Conservation (phyloP, 2,329 filamentous ascomycete species). For the Nannizziopsis barbatae region DNA sequence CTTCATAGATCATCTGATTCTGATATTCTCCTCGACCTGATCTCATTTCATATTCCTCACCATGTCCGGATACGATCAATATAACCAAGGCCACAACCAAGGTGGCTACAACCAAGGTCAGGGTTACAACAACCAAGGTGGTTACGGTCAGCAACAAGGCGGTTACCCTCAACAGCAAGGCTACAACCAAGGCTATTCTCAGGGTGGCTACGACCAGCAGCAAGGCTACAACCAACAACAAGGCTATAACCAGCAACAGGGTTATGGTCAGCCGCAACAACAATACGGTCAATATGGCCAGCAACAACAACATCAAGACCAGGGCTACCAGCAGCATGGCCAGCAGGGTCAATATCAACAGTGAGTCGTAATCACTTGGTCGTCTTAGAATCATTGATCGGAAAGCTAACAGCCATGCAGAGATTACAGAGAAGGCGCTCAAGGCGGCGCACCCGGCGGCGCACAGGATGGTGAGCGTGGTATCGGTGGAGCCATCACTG, state of each 20-base stretch:
- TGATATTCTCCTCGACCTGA: too few relatives aligned
- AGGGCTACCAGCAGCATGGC: neutral
- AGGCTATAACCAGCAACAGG: constrained; percentile 16
- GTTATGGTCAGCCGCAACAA: constrained; percentile 14
- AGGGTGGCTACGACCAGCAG: constrained; percentile 16
- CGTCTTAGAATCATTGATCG: neutral
- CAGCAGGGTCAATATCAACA: constrained; percentile 8
- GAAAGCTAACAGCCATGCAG: neutral
- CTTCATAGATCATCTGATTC: neutral
- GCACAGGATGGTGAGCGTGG: constrained; percentile 38
- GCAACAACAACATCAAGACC: constrained; percentile 2
- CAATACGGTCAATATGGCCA: constrained; percentile 16
- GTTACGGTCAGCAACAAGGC: constrained; percentile 23
- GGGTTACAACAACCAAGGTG: constrained; percentile 22
- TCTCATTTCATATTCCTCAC: neutral
- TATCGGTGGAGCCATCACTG: constrained; percentile 37
- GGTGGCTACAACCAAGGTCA: constrained; percentile 19
- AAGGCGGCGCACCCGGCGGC: constrained; percentile 23
- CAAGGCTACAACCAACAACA: constrained; percentile 17
- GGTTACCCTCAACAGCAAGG: constrained; percentile 21
- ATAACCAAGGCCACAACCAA: constrained; percentile 22
- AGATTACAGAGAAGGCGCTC: constrained; percentile 9
- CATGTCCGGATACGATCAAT: constrained; percentile 19
- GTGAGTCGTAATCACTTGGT: neutral
- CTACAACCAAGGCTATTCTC: constrained; percentile 19